Conservation (phyloP, 129 eudicot species). For the Heracleum sosnowskyi region DNA sequence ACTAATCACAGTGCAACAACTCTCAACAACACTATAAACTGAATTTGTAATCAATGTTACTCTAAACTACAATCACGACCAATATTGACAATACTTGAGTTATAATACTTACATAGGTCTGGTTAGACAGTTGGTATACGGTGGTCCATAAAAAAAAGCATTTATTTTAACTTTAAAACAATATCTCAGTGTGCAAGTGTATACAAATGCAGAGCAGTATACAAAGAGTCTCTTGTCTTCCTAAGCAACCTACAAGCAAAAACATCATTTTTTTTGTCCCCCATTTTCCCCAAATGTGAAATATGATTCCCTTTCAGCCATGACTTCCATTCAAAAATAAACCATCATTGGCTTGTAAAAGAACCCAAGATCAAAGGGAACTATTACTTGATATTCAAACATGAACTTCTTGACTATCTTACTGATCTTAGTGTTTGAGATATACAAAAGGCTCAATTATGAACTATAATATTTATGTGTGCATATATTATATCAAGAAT, state of each 20-base stretch:
- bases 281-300: neutral
- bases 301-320: neutral
- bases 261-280: neutral
- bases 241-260: neutral
- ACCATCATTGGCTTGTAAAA: neutral
- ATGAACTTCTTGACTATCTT: neutral
- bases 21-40: too few species aligned
- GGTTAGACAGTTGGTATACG: too few species aligned
- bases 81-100: too few species aligned
- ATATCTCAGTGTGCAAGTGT: neutral
- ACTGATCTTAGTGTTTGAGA: neutral
- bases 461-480: neutral
- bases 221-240: neutral
- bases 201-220: neutral
- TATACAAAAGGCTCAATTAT: neutral
- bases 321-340: neutral
- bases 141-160: too few species aligned
- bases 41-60: too few species aligned
- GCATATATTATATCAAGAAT: neutral
- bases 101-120: too few species aligned
- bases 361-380: neutral
- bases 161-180: too few species aligned
- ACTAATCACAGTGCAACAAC: too few species aligned
- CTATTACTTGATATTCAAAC: neutral
- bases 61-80: too few species aligned